Conservation (phyloP, 805 yeast genomes). For the Lipomyces yamanashiensis region DNA sequence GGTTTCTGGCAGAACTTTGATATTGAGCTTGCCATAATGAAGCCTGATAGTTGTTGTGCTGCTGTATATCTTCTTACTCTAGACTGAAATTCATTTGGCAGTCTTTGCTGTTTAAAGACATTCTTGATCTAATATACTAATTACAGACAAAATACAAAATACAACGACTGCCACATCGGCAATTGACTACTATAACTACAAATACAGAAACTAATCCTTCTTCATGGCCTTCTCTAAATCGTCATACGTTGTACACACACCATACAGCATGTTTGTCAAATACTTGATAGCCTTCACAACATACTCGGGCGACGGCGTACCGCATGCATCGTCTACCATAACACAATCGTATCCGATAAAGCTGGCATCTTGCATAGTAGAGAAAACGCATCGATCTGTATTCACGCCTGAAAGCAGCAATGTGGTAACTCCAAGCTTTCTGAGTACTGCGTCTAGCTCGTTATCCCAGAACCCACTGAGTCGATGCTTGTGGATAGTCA, state of each 20-base stretch:
- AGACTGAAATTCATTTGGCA: too few relatives aligned
- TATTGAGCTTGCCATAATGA: too few relatives aligned
- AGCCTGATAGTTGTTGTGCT: too few relatives aligned
- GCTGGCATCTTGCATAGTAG: conserved; percentile 32
- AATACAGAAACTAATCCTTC: background rate
- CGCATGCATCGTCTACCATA: conserved; percentile 35
- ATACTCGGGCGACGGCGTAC: conserved; percentile 33
- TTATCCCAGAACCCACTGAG: conserved; percentile 34
- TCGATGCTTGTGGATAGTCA: conserved; percentile 29
- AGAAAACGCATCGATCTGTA: conserved; percentile 34
- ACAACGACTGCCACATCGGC: too few relatives aligned
- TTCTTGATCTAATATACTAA: too few relatives aligned
- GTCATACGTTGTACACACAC: conserved; percentile 22
- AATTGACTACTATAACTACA: too few relatives aligned
- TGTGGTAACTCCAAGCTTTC: conserved; percentile 24
- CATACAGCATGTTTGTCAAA: conserved; percentile 27
- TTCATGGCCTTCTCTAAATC: conserved; percentile 13
- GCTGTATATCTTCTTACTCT: background rate
- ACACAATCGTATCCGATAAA: conserved; percentile 34
- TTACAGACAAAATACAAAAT: too few relatives aligned
- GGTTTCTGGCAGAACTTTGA: too few relatives aligned
- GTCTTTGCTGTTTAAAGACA: too few relatives aligned
- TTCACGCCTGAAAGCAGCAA: conserved; percentile 32
- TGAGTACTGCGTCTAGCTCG: conserved; percentile 28
- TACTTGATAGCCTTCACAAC: conserved; percentile 26